phyloP scores from a whole-genome alignment of 352 stramenopile genomes.

The Phytophthora hybrid region DNA sequence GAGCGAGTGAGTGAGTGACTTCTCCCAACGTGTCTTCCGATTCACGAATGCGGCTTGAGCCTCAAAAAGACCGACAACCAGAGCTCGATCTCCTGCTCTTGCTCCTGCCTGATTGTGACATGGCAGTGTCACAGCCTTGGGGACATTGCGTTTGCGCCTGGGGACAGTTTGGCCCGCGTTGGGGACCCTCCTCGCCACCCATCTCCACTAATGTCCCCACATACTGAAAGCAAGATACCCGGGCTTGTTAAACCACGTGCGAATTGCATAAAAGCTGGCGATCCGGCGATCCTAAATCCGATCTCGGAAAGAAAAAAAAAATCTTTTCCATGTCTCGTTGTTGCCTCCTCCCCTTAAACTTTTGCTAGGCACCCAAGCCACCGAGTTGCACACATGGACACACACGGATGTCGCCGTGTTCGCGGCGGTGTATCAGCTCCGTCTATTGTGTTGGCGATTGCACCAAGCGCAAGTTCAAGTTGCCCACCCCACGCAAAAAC shows the following conservation, averaged over 20 bases:
- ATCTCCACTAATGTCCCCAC: slow-evolving; percentile 3
- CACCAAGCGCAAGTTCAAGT: slow-evolving; percentile 39
- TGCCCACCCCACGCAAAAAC: slow-evolving; percentile 25
- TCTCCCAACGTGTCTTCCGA: too few species aligned
- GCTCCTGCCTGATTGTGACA: slow-evolving; percentile 29
- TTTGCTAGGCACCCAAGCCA: background rate
- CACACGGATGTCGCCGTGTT: slow-evolving; percentile 6
- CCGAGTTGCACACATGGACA: background rate
- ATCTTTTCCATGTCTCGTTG: background rate
- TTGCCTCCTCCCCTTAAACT: background rate
- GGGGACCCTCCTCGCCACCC: slow-evolving; percentile 33
- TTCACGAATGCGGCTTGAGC: too few species aligned
- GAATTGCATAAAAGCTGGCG: slow-evolving; percentile 28
- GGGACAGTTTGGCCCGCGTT: slow-evolving; percentile 23
- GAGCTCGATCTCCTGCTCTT: too few species aligned
- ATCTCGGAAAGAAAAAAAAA: background rate
- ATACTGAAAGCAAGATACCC: slow-evolving; percentile 14
- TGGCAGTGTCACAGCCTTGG: slow-evolving; percentile 23
- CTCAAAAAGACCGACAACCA: background rate
- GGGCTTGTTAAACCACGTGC: slow-evolving; percentile 30
- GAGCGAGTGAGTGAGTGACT: too few species aligned
- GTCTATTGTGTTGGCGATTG: slow-evolving; percentile 35
- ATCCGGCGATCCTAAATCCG: slow-evolving; percentile 18
- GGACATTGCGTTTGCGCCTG: slow-evolving; percentile 39
- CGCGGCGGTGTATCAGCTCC: slow-evolving; percentile 15